Evolutionary conservation across 2,329 filamentous ascomycete species (phyloP).

Genomic region (Fusarium piperis): DNA sequence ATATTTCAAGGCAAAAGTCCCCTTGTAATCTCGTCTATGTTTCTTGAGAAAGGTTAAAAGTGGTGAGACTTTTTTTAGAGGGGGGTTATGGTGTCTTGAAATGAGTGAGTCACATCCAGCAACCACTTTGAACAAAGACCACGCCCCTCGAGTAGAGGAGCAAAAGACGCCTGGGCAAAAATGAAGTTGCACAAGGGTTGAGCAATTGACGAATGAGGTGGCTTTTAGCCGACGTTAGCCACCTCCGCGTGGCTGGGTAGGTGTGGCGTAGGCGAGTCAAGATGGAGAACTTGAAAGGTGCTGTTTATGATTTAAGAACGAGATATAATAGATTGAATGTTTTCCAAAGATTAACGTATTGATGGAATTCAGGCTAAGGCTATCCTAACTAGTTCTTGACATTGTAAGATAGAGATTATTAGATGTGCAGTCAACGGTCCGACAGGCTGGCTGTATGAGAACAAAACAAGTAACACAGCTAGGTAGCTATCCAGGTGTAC

Average conservation of each 20-base stretch:
- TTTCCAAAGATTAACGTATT: neutral
- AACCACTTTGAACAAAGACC: conserved; percentile 11
- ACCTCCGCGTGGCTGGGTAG: conserved; percentile 1
- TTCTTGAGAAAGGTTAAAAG: neutral
- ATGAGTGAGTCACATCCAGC: conserved; percentile 26
- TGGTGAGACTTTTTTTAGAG: neutral
- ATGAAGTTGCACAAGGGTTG: conserved; percentile 15
- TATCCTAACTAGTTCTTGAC: neutral
- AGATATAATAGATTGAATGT: neutral
- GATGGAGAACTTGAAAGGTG: neutral
- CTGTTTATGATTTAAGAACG: neutral
- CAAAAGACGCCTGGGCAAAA: conserved; percentile 16
- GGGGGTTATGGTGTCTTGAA: neutral
- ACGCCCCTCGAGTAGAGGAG: neutral
- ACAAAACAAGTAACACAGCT: neutral
- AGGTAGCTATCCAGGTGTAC: neutral
- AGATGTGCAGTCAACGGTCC: neutral
- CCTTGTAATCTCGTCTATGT: neutral
- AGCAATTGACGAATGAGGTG: conserved; percentile 25
- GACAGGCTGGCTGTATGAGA: neutral
- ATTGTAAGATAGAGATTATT: neutral
- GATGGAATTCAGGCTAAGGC: neutral
- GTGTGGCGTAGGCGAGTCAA: neutral
- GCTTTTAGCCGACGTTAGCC: conserved; percentile 24
- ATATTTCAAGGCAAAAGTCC: neutral